These are phyloP conservation scores for Didymella arachidicola DNA, from an alignment of 2,329 filamentous ascomycete species.

Conservation along the genomic window DNA sequence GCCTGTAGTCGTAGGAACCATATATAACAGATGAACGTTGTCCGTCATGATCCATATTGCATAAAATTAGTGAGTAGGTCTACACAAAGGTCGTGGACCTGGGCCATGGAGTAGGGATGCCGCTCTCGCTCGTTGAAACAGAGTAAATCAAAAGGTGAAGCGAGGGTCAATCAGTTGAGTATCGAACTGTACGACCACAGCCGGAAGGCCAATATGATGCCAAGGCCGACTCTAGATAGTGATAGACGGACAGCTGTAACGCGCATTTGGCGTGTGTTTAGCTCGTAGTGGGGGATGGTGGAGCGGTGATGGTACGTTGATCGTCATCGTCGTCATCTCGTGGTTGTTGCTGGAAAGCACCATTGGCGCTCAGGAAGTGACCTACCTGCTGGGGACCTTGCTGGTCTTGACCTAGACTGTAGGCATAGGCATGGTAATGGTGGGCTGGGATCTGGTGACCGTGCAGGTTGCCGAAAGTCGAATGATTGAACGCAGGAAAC, in stretches of 20 bases:
- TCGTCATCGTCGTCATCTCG: constrained; percentile 43
- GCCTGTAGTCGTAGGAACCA: constrained; percentile 18
- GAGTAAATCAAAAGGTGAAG: constrained; percentile 33
- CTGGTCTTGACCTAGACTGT: constrained; percentile 41
- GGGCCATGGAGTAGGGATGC: constrained; percentile 18
- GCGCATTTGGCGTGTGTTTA: constrained; percentile 30
- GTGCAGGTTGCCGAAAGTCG: constrained; percentile 36
- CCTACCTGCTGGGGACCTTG: constrained; percentile 37
- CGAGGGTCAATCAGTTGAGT: constrained; percentile 25
- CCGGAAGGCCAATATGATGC: constrained; percentile 5
- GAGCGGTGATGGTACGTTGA: constrained; percentile 48
- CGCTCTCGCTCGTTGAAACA: constrained; percentile 24
- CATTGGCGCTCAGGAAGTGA: constrained; percentile 34
- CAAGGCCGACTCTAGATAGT: not conserved
- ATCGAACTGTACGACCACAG: constrained; percentile 12
- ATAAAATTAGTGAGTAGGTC: constrained; percentile 5
- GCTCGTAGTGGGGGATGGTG: constrained; percentile 45
- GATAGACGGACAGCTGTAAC: not conserved
- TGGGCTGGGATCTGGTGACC: constrained; percentile 33
- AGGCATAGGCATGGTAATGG: constrained; percentile 41
- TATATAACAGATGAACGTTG: constrained; percentile 17
- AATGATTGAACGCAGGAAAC: constrained; percentile 34
- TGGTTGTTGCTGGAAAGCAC: constrained; percentile 35
- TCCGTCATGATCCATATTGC: constrained; percentile 26
- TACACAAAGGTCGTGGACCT: constrained; percentile 4